Conservation (phyloP, 345 rosid genomes). For the Arabis hirsuta region DNA sequence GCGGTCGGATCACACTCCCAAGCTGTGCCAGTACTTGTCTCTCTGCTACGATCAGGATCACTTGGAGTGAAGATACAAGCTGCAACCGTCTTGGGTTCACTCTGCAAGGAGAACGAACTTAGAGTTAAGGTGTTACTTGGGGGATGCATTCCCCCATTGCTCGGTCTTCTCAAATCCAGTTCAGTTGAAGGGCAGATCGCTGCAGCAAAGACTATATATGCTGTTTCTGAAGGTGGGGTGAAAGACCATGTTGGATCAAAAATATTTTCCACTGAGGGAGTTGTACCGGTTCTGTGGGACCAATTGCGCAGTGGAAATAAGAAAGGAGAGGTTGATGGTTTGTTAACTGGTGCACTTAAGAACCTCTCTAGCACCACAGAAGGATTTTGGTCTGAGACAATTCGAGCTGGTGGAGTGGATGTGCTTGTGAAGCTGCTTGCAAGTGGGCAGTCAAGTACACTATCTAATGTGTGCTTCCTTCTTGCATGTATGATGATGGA, state of each 20-base stretch:
- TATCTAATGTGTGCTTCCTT: constrained; percentile 94
- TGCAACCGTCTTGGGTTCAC: constrained; percentile 93
- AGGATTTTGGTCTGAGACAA: constrained; percentile 92
- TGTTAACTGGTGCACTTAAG: constrained; percentile 93
- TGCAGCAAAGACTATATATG: constrained; percentile 92
- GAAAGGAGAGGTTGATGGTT: constrained; percentile 85
- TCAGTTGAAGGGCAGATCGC: constrained; percentile 97
- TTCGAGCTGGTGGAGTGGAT: constrained; percentile 97
- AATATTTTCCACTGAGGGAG: constrained; percentile 99
- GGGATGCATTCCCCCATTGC: constrained; percentile 99
- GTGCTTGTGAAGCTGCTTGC: constrained; percentile 93
- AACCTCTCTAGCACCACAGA: constrained; percentile 90
- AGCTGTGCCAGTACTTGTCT: constrained; percentile 99
- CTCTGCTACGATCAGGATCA: constrained; percentile 98
- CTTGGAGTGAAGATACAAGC: constrained; percentile 95
- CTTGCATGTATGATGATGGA: constrained; percentile 97
- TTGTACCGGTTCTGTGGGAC: constrained; percentile 95
- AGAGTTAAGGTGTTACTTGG: constrained; percentile 98
- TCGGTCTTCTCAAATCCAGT: constrained; percentile 96
- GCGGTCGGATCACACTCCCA: constrained; percentile 99
- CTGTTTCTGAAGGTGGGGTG: constrained; percentile 96
- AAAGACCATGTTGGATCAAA: constrained; percentile 99
- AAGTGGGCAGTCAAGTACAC: constrained; percentile 78
- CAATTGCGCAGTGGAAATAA: constrained; percentile 74
- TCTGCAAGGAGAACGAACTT: constrained; percentile 97